Evolutionary conservation across 257 asterid species (phyloP).

Genomic region (Solanum verrucosum): DNA sequence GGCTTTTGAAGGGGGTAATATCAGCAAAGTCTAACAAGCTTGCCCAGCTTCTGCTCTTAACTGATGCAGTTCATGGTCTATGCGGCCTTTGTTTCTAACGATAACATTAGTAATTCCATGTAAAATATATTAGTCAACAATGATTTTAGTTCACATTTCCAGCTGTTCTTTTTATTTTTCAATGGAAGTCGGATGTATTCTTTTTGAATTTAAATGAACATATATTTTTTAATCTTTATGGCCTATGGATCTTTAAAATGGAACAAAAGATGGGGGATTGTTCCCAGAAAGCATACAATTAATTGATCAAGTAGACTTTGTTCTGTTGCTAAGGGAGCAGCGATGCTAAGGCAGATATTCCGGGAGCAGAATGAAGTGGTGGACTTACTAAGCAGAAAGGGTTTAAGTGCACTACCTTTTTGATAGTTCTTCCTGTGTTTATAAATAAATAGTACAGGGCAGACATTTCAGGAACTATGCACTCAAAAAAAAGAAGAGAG

Average conservation of each 20-base stretch:
- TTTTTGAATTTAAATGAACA: neutral
- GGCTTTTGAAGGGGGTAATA: neutral
- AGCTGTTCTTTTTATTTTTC: neutral
- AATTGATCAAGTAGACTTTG: neutral
- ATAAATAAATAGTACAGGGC: too few relatives aligned
- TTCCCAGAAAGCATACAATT: neutral
- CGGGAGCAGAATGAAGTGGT: neutral
- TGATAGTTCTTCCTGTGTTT: neutral
- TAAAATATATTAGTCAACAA: neutral
- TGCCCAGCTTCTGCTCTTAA: neutral
- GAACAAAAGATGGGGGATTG: neutral
- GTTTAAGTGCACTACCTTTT: neutral
- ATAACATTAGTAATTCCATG: neutral
- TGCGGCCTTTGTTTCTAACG: neutral
- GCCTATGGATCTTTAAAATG: neutral
- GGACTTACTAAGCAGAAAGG: neutral
- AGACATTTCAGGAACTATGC: too few relatives aligned
- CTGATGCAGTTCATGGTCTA: neutral
- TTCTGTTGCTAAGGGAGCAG: neutral
- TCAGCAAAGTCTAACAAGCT: neutral
- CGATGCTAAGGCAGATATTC: neutral
- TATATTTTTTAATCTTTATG: neutral
- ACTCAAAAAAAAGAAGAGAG: too few relatives aligned
- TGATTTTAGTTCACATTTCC: neutral
- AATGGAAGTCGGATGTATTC: neutral